These are phyloP conservation scores for Camelina hispida DNA, from an alignment of 345 rosid genomes.

Conservation along the genomic window DNA sequence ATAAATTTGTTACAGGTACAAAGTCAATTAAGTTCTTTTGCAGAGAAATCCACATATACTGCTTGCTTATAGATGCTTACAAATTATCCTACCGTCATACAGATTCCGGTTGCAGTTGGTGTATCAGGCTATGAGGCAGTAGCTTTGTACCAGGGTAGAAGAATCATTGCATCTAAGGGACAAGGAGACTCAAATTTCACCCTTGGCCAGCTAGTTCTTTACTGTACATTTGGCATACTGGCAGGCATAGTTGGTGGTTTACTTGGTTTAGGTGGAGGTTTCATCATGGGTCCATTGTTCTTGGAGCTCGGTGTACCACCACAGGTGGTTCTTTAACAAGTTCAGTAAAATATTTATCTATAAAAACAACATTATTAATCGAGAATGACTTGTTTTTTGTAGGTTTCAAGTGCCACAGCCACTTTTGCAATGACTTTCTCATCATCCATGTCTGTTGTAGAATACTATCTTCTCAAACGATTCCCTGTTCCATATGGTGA, in stretches of 20 bases:
- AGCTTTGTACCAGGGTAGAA: conserved; percentile 65
- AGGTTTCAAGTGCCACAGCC: conserved; percentile 88
- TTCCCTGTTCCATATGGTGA: conserved; percentile 84
- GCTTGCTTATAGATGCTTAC: background rate
- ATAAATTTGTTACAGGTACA: conserved; percentile 67
- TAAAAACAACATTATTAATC: background rate
- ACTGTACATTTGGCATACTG: conserved; percentile 60
- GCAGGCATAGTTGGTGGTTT: conserved; percentile 83
- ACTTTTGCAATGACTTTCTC: conserved; percentile 91
- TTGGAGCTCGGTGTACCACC: conserved; percentile 79
- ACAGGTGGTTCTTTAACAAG: conserved; percentile 50
- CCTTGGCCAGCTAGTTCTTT: conserved; percentile 56
- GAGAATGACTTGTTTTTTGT: conserved; percentile 3
- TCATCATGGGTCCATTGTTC: conserved; percentile 81
- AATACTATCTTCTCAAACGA: conserved; percentile 79
- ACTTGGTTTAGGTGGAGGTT: conserved; percentile 85
- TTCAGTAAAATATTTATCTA: too few relatives aligned
- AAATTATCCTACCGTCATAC: background rate
- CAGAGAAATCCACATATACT: background rate
- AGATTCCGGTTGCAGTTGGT: conserved; percentile 76
- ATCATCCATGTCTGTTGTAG: conserved; percentile 87
- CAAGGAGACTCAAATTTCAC: conserved; percentile 46
- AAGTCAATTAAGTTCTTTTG: background rate
- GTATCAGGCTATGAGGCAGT: conserved; percentile 70
- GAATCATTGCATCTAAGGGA: conserved; percentile 71